phyloP scores from a whole-genome alignment of 352 stramenopile species.

The Elongisporangium undulatum region DNA sequence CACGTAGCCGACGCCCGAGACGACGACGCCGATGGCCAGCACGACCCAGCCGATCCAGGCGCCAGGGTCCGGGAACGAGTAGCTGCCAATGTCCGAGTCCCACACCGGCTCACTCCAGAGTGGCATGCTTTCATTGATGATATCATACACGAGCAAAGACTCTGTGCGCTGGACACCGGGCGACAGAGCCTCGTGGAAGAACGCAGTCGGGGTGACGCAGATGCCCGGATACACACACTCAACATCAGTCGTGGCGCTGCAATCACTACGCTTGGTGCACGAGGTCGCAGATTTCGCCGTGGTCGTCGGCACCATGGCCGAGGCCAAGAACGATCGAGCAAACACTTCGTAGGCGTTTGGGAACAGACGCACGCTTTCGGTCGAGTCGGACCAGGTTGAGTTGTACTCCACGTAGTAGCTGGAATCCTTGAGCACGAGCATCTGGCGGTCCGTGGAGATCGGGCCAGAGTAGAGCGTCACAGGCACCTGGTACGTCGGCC shows the following conservation, averaged over 20 bases:
- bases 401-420: constrained; percentile 45
- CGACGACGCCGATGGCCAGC: constrained; percentile 39
- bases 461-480: constrained; percentile 56
- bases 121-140: constrained; percentile 64
- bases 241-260: not conserved
- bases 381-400: constrained; percentile 45
- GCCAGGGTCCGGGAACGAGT: constrained; percentile 78
- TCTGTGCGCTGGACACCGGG: constrained; percentile 54
- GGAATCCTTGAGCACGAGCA: constrained; percentile 40
- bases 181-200: constrained; percentile 77
- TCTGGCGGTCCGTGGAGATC: constrained; percentile 39
- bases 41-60: constrained; percentile 69
- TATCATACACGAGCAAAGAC: constrained; percentile 40
- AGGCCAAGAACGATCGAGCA: constrained; percentile 62
- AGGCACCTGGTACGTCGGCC: constrained; percentile 46
- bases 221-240: constrained; percentile 81
- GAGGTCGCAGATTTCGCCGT: constrained; percentile 20
- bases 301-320: constrained; percentile 41
- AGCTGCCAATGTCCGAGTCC: constrained; percentile 60
- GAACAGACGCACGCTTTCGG: constrained; percentile 57
- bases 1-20: constrained; percentile 35
- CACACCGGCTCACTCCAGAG: constrained; percentile 76
- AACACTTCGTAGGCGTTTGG: constrained; percentile 83
- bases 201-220: constrained; percentile 47
- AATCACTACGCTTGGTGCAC: constrained; percentile 25